Evolutionary conservation across 805 yeast species (phyloP).

Genomic region (Ogataea pilisensis): DNA sequence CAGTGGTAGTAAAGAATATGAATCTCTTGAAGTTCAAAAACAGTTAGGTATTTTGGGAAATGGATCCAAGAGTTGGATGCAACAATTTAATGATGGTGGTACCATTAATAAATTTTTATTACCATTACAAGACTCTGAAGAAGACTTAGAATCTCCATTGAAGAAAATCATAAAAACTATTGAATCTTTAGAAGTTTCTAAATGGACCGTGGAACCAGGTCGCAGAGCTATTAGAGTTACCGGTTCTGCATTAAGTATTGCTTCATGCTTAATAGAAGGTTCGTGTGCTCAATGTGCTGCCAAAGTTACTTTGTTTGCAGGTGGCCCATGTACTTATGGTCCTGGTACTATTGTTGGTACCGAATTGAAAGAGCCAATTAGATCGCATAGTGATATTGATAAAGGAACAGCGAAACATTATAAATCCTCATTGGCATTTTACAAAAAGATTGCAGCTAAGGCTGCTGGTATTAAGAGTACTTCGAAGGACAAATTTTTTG

Average conservation of each 20-base stretch:
- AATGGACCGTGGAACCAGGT: constrained; percentile 82
- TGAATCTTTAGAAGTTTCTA: constrained; percentile 58
- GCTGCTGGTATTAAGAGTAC: constrained; percentile 49
- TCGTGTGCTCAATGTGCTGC: constrained; percentile 84
- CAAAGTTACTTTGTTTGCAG: constrained; percentile 83
- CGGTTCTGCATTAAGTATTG: constrained; percentile 87
- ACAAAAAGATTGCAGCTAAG: constrained; percentile 67
- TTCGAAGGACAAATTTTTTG: constrained; percentile 33
- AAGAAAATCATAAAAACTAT: constrained; percentile 74
- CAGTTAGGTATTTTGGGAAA: constrained; percentile 35
- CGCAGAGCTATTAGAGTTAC: constrained; percentile 87
- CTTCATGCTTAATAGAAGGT: constrained; percentile 75
- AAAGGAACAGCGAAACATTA: constrained; percentile 84
- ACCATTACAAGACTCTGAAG: constrained; percentile 32
- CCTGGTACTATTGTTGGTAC: constrained; percentile 94
- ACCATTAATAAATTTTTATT: constrained; percentile 37
- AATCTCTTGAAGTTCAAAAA: constrained; percentile 33
- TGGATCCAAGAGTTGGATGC: constrained; percentile 34
- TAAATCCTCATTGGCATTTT: constrained; percentile 79
- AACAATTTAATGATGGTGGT: constrained; percentile 39
- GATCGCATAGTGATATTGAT: constrained; percentile 97
- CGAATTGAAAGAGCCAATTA: constrained; percentile 89
- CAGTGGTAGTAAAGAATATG: constrained; percentile 84
- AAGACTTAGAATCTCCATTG: too few relatives aligned
- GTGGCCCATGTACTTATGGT: constrained; percentile 91